Conservation (phyloP, 2,329 filamentous ascomycete species). For the Monilinia polystroma region DNA sequence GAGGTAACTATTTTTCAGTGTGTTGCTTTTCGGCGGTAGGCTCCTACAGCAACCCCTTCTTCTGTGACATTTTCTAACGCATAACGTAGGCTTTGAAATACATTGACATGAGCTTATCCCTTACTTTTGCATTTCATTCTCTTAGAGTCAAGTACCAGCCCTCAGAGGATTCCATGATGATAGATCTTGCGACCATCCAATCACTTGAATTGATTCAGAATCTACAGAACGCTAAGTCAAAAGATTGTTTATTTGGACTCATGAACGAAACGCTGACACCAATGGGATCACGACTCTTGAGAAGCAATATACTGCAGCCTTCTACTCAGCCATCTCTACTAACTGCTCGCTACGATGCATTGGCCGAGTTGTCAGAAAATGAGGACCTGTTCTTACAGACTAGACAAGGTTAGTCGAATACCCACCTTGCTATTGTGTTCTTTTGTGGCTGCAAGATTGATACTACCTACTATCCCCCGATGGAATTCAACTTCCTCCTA, state of each 20-base stretch:
- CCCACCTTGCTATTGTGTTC: neutral
- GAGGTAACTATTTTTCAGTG: constrained; percentile 82
- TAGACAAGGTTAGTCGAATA: constrained; percentile 56
- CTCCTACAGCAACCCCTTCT: constrained; percentile 21
- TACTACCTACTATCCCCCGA: neutral
- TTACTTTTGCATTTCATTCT: constrained; percentile 74
- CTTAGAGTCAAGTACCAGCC: constrained; percentile 84
- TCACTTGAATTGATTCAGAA: constrained; percentile 92
- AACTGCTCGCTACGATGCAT: constrained; percentile 70
- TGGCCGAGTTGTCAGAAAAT: constrained; percentile 77
- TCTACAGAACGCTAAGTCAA: constrained; percentile 71
- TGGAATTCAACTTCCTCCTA: neutral
- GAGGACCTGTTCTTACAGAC: constrained; percentile 82
- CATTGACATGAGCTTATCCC: constrained; percentile 66
- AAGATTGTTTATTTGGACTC: constrained; percentile 78
- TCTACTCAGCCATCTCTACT: constrained; percentile 70
- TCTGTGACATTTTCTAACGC: constrained; percentile 22
- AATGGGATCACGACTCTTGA: constrained; percentile 82
- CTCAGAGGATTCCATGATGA: constrained; percentile 92
- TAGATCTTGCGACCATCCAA: constrained; percentile 82
- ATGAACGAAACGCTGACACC: constrained; percentile 82
- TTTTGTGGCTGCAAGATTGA: neutral
- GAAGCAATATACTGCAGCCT: constrained; percentile 86
- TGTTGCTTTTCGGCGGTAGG: constrained; percentile 83
- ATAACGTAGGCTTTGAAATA: constrained; percentile 70